These are phyloP conservation scores for Neurospora discreta DNA, from an alignment of 495 filamentous ascomycete species.

Conservation along the genomic window DNA sequence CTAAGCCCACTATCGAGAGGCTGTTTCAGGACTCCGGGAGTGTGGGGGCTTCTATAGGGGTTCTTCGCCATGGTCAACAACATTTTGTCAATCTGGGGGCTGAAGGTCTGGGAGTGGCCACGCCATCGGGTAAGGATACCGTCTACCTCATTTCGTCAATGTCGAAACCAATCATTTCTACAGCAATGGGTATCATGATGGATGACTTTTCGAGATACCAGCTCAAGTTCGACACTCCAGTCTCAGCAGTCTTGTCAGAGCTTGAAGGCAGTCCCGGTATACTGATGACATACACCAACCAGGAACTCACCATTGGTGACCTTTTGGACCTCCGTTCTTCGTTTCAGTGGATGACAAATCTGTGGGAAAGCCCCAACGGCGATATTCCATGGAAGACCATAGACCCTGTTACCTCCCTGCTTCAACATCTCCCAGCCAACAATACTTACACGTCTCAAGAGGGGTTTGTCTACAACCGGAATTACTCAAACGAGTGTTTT, in stretches of 20 bases:
- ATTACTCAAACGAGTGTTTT: conserved; percentile 15
- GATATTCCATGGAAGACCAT: conserved; percentile 3
- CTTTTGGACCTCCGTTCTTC: conserved; percentile 11
- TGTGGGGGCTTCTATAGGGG: conserved; percentile 2
- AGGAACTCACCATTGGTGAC: conserved; percentile 7
- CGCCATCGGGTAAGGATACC: conserved; percentile 14
- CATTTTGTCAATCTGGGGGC: neutral
- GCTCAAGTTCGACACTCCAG: conserved; percentile 8
- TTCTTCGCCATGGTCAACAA: neutral
- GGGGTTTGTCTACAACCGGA: conserved; percentile 2
- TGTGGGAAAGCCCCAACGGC: conserved; percentile 13
- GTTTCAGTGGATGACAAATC: conserved; percentile 6
- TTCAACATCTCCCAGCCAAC: conserved; percentile 1
- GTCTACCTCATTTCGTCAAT: conserved; percentile 28
- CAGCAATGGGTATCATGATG: conserved; percentile 25
- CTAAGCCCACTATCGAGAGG: neutral
- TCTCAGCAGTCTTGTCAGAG: conserved; percentile 3
- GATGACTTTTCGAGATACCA: conserved; percentile 12
- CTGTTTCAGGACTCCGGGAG: neutral
- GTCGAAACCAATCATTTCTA: conserved; percentile 26
- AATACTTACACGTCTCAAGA: neutral
- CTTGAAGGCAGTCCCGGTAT: neutral
- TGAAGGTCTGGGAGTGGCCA: neutral
- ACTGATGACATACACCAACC: neutral
- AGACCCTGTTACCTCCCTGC: neutral